A percentile compares a stretch with the other conserved stretches of the same genome.
phyloP scores from a whole-genome alignment of 768 basidiomycete species.

The Tricholoma hemisulphureum region DNA sequence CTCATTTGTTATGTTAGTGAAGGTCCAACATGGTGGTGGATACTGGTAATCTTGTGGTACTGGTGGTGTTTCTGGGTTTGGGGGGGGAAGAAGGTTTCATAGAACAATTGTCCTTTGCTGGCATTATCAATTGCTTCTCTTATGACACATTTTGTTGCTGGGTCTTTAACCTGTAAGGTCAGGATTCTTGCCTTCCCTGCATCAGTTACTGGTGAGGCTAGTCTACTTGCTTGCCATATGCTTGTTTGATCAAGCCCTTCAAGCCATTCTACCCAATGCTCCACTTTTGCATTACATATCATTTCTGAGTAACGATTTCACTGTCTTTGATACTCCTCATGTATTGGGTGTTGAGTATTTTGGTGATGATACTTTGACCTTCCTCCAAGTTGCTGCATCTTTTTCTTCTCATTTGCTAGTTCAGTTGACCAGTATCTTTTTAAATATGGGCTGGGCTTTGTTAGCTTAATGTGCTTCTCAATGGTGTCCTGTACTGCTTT shows the following conservation, averaged over 20 bases:
- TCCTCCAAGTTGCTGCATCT: not conserved
- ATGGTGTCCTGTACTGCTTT: not conserved
- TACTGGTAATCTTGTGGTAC: not conserved
- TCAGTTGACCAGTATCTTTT: slow-evolving; percentile 20
- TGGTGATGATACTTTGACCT: not conserved
- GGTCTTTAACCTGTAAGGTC: too few relatives aligned
- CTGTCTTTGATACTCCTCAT: not conserved
- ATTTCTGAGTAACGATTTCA: too few relatives aligned
- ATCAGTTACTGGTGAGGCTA: too few relatives aligned
- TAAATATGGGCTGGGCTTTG: slow-evolving; percentile 9
- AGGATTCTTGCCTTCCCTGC: too few relatives aligned
- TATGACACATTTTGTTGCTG: not conserved
- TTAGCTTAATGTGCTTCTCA: not conserved
- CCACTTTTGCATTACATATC: too few relatives aligned
- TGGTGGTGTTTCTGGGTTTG: not conserved
- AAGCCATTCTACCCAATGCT: too few relatives aligned
- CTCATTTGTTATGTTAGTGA: not conserved
- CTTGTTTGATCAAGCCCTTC: too few relatives aligned
- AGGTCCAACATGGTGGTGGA: not conserved
- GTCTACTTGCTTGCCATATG: too few relatives aligned
- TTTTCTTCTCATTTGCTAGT: not conserved
- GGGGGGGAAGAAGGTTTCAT: not conserved
- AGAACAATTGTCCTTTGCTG: not conserved
- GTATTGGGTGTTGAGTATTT: not conserved
- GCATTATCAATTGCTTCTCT: not conserved